These are phyloP conservation scores for Alnus glutinosa DNA, from an alignment of 306 rosid species.

Conservation along the genomic window DNA sequence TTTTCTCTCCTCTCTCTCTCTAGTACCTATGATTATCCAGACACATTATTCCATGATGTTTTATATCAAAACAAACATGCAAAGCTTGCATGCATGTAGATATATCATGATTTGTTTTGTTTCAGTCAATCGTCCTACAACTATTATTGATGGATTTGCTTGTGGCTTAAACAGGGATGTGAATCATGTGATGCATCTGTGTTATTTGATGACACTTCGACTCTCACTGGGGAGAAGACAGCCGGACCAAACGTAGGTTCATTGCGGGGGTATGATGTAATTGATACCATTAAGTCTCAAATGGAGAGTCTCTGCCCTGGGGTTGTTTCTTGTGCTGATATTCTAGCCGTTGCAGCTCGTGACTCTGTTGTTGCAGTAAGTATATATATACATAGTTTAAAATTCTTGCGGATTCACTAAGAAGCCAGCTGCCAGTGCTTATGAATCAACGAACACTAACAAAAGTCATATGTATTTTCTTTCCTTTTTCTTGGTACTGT, in stretches of 20 bases:
- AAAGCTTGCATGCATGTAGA: background rate
- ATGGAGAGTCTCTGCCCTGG: slow-evolving; percentile 64
- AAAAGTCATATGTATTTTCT: no score
- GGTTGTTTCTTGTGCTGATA: slow-evolving; percentile 73
- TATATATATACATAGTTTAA: no score
- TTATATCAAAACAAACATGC: background rate
- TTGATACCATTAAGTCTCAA: slow-evolving; percentile 58
- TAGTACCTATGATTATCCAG: background rate
- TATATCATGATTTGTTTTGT: background rate
- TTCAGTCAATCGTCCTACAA: no score
- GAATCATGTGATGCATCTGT: slow-evolving; percentile 54
- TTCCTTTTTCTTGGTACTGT: no score
- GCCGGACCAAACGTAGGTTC: slow-evolving; percentile 56
- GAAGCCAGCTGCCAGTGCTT: no score
- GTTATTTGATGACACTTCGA: slow-evolving; percentile 63
- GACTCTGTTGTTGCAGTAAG: slow-evolving; percentile 67
- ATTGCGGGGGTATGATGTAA: slow-evolving; percentile 58
- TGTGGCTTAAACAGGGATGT: slow-evolving; percentile 55
- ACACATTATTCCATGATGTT: background rate
- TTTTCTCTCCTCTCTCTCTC: slow-evolving; percentile 7
- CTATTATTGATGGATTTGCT: background rate
- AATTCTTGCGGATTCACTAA: no score
- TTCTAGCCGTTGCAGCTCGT: slow-evolving; percentile 64
- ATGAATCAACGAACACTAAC: no score
- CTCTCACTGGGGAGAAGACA: slow-evolving; percentile 66